A percentile compares a stretch with the other conserved stretches of the same genome.
Conservation (phyloP, 805 yeast genomes). For the Candida chauliodis region DNA sequence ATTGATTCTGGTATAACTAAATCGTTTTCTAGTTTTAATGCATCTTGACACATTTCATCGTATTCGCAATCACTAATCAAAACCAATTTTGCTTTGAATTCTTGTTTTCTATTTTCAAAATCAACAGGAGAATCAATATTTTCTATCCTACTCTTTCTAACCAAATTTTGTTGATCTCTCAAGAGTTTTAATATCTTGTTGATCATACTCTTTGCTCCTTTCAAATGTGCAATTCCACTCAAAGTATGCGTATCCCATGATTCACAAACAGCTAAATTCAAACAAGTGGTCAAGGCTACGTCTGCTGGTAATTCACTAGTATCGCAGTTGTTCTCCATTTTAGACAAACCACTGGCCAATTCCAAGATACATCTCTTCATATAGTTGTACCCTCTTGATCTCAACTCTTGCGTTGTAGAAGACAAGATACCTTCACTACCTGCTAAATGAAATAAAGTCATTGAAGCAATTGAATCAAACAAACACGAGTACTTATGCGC, state of each 20-base stretch:
- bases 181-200: conserved; percentile 38
- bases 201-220: conserved; percentile 63
- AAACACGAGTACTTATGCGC: conserved; percentile 54
- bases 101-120: not conserved
- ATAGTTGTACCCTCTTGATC: conserved; percentile 50
- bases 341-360: conserved; percentile 52
- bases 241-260: conserved; percentile 67
- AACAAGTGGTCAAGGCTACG: conserved; percentile 62
- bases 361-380: conserved; percentile 61
- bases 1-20: conserved; percentile 38
- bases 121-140: conserved; percentile 9
- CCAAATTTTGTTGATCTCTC: conserved; percentile 20
- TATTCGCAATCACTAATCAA: conserved; percentile 31
- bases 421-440: conserved; percentile 26
- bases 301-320: conserved; percentile 47
- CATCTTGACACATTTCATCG: conserved; percentile 22
- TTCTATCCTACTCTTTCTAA: conserved; percentile 12
- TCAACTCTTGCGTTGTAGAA: conserved; percentile 42
- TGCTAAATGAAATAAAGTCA: conserved; percentile 59
- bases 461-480: conserved; percentile 60
- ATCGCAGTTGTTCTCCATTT: conserved; percentile 15
- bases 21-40: conserved; percentile 5
- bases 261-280: conserved; percentile 62
- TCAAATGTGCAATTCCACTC: conserved; percentile 65
- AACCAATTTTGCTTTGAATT: conserved; percentile 23